phyloP scores from a whole-genome alignment of 345 rosid genomes.

The Murraya paniculata region DNA sequence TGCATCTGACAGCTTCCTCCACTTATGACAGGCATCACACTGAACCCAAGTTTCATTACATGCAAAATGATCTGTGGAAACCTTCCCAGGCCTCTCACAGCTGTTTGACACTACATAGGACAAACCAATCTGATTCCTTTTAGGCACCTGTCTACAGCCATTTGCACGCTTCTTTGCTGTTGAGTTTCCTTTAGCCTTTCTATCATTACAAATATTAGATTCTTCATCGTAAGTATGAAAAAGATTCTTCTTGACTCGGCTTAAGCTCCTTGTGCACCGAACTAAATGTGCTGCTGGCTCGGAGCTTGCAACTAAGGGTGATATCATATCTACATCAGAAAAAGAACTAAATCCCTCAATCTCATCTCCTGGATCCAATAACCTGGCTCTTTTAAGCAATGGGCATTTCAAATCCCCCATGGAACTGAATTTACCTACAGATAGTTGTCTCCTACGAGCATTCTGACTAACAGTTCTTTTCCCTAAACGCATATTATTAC shows the following conservation, averaged over 20 bases:
- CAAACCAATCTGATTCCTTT: conserved; percentile 23
- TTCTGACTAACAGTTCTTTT: conserved; percentile 42
- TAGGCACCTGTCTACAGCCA: not conserved
- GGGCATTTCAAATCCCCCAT: conserved; percentile 28
- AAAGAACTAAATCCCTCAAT: conserved; percentile 32
- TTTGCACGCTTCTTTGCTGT: conserved; percentile 27
- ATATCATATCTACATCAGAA: conserved; percentile 24
- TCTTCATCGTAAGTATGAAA: conserved; percentile 41
- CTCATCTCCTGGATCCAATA: conserved; percentile 37
- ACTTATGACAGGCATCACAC: conserved; percentile 88
- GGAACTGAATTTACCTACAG: conserved; percentile 31
- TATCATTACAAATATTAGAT: conserved; percentile 34
- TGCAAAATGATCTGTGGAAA: conserved; percentile 26
- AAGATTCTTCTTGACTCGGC: conserved; percentile 58
- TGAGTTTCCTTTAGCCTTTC: conserved; percentile 26
- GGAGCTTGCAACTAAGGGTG: conserved; percentile 21
- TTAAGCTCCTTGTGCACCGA: conserved; percentile 54
- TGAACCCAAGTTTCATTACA: conserved; percentile 79
- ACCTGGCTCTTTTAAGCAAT: conserved; percentile 54
- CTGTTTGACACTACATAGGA: conserved; percentile 24
- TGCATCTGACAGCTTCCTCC: conserved; percentile 69
- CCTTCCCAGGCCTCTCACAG: conserved; percentile 30
- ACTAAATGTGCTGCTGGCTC: conserved; percentile 31
- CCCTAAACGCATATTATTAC: conserved; percentile 30
- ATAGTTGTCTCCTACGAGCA: conserved; percentile 41